Evolutionary conservation across 2,329 filamentous ascomycete genomes (phyloP).

Genomic region (Orbilia javanica): DNA sequence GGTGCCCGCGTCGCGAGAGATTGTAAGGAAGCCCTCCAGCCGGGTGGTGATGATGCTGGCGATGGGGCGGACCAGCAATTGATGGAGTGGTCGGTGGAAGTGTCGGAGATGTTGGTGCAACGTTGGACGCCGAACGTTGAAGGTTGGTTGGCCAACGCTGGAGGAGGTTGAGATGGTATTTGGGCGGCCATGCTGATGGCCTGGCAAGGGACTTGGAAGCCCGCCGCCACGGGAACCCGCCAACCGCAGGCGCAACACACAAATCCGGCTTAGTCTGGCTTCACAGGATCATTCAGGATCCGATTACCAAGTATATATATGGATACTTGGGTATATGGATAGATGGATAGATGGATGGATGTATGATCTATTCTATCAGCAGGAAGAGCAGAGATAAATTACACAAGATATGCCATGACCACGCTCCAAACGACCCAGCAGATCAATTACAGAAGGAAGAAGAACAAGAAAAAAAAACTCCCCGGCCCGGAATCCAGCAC

Average conservation of each 20-base stretch:
- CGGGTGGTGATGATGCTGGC: not conserved
- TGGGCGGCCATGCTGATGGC: not conserved
- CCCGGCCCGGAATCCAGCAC: conserved; percentile 5
- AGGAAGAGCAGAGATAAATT: conserved; percentile 37
- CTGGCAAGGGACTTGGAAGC: not conserved
- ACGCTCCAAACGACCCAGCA: conserved; percentile 34
- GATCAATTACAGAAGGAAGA: too few species aligned
- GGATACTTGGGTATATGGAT: not conserved
- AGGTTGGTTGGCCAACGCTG: not conserved
- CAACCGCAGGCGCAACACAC: conserved; percentile 24
- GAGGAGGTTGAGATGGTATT: not conserved
- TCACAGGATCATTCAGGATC: not conserved
- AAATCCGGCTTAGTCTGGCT: not conserved
- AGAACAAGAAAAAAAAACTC: conserved; percentile 34
- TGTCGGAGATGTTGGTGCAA: not conserved
- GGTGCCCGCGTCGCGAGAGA: conserved; percentile 14
- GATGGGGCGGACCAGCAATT: not conserved
- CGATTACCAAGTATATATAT: not conserved
- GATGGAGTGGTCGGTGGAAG: not conserved
- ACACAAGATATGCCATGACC: not conserved
- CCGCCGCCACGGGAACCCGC: not conserved
- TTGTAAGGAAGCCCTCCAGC: not conserved
- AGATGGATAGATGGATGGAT: not conserved
- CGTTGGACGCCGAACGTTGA: not conserved
- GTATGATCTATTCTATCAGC: conserved; percentile 7